Conservation (phyloP, 208 protist genomes). For the Histomonas meleagridis region DNA sequence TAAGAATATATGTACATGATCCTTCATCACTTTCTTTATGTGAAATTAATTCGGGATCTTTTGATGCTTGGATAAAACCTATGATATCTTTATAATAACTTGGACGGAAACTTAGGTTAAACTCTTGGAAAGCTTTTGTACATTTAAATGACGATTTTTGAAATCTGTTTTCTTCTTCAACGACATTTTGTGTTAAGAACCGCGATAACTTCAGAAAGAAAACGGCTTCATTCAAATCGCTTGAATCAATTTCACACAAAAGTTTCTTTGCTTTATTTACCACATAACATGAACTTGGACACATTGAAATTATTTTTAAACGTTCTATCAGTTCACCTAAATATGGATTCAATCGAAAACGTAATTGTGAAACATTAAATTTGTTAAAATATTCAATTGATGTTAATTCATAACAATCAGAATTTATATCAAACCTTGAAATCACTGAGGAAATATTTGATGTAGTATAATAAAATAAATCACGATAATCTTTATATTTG, state of each 20-base stretch:
- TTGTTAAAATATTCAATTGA: background rate
- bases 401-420: background rate
- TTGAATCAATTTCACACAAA: background rate
- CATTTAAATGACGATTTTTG: background rate
- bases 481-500: background rate
- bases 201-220: background rate
- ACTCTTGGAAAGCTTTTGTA: background rate
- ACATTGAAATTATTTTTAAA: background rate
- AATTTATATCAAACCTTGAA: background rate
- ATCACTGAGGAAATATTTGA: background rate
- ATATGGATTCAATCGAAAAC: background rate
- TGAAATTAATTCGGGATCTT: background rate
- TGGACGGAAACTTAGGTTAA: background rate
- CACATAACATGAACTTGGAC: background rate
- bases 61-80: background rate
- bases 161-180: background rate
- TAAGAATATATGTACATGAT: background rate
- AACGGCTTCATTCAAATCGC: background rate
- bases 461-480: background rate
- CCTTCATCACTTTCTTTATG: background rate
- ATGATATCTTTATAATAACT: background rate
- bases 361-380: background rate
- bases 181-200: background rate
- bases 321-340: background rate
- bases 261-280: background rate